Conservation (phyloP, 148 eudicot species). For the Heliosperma pusillum region DNA sequence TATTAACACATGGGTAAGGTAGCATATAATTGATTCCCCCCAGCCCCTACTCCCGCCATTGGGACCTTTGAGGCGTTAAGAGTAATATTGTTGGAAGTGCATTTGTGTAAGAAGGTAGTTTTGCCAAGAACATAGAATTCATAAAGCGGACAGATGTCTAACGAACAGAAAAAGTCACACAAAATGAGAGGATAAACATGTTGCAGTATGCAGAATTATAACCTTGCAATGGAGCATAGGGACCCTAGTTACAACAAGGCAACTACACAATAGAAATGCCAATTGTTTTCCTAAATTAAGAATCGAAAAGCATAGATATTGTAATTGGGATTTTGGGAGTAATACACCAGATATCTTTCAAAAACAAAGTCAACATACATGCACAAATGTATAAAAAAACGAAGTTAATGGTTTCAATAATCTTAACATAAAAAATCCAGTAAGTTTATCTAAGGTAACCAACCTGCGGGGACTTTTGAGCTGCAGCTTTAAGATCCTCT, state of each 20-base stretch:
- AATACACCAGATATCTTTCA: too few relatives aligned
- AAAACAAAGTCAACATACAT: too few relatives aligned
- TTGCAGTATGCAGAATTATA: not conserved
- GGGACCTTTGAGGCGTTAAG: too few relatives aligned
- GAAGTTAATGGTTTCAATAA: not conserved
- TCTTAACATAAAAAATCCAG: not conserved
- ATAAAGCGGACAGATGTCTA: not conserved
- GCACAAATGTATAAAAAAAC: too few relatives aligned
- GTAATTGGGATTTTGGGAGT: not conserved
- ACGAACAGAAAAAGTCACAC: not conserved
- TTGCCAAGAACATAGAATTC: not conserved
- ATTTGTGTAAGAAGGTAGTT: not conserved
- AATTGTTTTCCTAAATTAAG: too few relatives aligned
- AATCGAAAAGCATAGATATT: not conserved
- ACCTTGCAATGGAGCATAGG: not conserved
- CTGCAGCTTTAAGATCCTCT: constrained; percentile 79
- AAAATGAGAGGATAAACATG: not conserved
- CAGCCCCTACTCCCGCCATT: too few relatives aligned
- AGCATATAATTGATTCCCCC: not conserved
- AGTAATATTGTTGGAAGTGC: too few relatives aligned
- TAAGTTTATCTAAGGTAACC: constrained; percentile 20
- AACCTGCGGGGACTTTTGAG: constrained; percentile 93
- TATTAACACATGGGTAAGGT: not conserved
- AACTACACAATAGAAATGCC: too few relatives aligned
- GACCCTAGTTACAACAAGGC: too few relatives aligned